Percentiles rank a stretch among this genome's conserved stretches.
phyloP scores from a whole-genome alignment of 139 green algal species.

The Tetradesmus lagerheimii region DNA sequence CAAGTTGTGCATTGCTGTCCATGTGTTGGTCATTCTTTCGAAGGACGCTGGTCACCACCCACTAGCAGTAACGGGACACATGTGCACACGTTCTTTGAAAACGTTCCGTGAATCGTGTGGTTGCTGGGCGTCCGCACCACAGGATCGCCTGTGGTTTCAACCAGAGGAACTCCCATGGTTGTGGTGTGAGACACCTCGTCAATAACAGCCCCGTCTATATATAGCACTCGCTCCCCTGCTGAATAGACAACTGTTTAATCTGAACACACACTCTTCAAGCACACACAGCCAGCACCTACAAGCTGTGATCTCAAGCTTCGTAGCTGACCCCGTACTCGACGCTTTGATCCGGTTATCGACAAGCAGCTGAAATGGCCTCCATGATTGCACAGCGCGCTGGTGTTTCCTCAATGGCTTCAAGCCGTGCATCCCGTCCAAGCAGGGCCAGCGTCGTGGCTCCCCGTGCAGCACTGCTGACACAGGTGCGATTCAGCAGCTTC shows the following conservation, averaged over 20 bases:
- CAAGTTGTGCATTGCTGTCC: not conserved
- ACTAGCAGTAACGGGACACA: not conserved
- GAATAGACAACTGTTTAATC: not conserved
- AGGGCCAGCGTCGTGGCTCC: not conserved
- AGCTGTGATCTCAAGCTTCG: not conserved
- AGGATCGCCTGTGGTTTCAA: not conserved
- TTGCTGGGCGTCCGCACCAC: no score
- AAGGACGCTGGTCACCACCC: not conserved
- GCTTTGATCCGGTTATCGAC: not conserved
- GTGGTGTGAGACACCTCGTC: not conserved
- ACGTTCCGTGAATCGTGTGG: not conserved
- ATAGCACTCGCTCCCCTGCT: not conserved
- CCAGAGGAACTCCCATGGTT: not conserved
- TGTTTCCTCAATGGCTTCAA: not conserved
- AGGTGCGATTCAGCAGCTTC: not conserved
- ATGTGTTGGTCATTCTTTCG: not conserved
- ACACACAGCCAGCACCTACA: not conserved
- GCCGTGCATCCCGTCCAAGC: not conserved
- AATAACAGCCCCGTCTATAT: not conserved
- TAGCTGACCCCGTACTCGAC: not conserved
- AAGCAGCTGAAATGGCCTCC: not conserved
- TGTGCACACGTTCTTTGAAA: not conserved
- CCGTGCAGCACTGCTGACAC: constrained; percentile 14
- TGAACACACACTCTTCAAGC: not conserved
- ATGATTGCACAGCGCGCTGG: constrained; percentile 8